These are phyloP conservation scores for Annulohypoxylon truncatum DNA, from an alignment of 2,329 filamentous ascomycete genomes.

Conservation along the genomic window DNA sequence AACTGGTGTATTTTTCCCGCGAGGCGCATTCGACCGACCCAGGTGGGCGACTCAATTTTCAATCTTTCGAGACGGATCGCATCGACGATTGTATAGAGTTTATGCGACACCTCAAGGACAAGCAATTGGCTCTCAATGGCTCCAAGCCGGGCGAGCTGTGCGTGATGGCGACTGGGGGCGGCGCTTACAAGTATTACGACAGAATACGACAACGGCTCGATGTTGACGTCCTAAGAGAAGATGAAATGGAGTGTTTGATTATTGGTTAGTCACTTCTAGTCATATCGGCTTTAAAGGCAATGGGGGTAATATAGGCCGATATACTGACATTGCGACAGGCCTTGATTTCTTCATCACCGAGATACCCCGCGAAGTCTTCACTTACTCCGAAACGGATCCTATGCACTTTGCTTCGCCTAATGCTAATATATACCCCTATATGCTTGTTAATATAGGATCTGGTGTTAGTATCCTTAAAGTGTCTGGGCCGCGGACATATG, in stretches of 20 bases:
- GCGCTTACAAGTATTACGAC: constrained; percentile 97
- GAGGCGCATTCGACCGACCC: constrained; percentile 82
- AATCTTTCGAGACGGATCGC: constrained; percentile 94
- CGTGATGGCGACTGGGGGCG: constrained; percentile 95
- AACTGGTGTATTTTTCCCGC: constrained; percentile 96
- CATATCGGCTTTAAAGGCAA: background rate
- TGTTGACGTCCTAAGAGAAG: constrained; percentile 89
- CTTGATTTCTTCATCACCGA: constrained; percentile 99
- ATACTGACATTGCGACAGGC: constrained; percentile 62
- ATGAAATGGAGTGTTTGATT: constrained; percentile 99
- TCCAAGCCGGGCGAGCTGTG: constrained; percentile 78
- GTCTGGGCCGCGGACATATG: constrained; percentile 84
- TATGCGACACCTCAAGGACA: constrained; percentile 84
- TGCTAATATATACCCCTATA: constrained; percentile 91
- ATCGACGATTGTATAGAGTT: constrained; percentile 96
- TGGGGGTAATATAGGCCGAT: constrained; percentile 21
- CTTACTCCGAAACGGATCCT: constrained; percentile 89
- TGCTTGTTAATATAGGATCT: constrained; percentile 97
- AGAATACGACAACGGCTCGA: constrained; percentile 84
- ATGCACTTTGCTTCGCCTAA: constrained; percentile 87
- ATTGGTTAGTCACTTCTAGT: constrained; percentile 70
- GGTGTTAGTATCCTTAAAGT: constrained; percentile 98
- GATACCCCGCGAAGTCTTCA: constrained; percentile 96
- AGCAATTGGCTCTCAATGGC: constrained; percentile 81
- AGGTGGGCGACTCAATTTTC: constrained; percentile 92